Base-by-base conservation (phyloP, 805 yeast genomes). In the Wickerhamomyces hampshirensis region DNA sequence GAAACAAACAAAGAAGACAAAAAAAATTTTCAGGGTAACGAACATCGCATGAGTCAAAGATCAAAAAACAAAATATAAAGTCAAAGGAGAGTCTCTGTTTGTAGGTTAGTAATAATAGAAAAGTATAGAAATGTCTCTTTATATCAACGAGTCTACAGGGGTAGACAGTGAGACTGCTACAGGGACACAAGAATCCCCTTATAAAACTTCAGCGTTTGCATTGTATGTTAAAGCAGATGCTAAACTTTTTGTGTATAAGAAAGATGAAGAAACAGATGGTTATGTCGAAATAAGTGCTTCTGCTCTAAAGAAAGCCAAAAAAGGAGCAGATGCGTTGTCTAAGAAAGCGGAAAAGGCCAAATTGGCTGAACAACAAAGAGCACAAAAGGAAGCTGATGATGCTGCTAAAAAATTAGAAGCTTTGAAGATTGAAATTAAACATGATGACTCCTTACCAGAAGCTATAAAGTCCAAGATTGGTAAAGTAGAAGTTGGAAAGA, bases 281-380 rank as follows among this genome's bases (percentile, higher is more conserved):
- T 91, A 74, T 58, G 74, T 67, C 48, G 91, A 83, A 53, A 89
- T 94, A 56, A 70, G 88, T 13, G 87, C 96, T 5, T 80, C 94
- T 35, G 97, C 96, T 6, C 66, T 91, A 58, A 93, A 93, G 68
- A 93, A 91, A 66, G 97, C 98, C 51, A 86, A 85, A 63, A 93
- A 93, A 62, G 97, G 96, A 42, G 93, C 84, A 39, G 97, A 89
- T 23, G 91, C 95, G 5, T 68, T 93, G 46, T 86, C 77, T 65
- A 91, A 89, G 68, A 75, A 75, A 46, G 67, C 64, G 13, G 64
- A 64, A 41, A 73, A 69, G 48, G 70, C 77, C 50, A 71, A 72
- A 53, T 55, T 71, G 47, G 77, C 72, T 26, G 79, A 77, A 48
- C 65, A 62, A 47, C 65, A 71, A 46, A 60, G 66, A 48, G 64